Evolutionary conservation across 352 stramenopile genomes (phyloP), one percentile per base, ranked within the genome.

Genomic region (Pythium aquatile): DNA sequence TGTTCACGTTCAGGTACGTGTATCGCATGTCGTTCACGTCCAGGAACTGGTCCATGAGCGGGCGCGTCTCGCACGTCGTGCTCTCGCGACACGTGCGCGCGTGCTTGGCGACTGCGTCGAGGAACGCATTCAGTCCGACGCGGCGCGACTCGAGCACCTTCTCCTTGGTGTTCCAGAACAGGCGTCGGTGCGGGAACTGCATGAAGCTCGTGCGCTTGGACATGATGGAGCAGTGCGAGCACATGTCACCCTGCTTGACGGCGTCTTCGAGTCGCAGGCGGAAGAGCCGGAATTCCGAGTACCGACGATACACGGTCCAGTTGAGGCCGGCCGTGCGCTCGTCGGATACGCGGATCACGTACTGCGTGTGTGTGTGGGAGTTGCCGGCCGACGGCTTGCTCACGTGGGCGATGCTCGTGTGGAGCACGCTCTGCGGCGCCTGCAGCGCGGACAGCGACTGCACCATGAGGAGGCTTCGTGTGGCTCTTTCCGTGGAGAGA

Each of bases 11-110:
- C 49, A 94, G 70, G 61, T 91, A 94, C 65, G 85, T 94, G 81
- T 93, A 96, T 42, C 85, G 82, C 85, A 94, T 92, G 60, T 96
- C 85, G 65, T 89, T 89, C 17, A 93, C 83, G 79, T 93, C 90
- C 49, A 96, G 77, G 65, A 96, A 96, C 68, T 93, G 79, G 70
- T 96, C 84, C 77, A 96, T 91, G 44, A 96, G 72, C 55, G 69
- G 68, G 0, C 87, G 82, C 46, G 81, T 91, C 56, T 88, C 71
- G 59, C 87, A 96, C 29, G 76, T 85, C 66, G 80, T 76, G 61
- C 75, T 82, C 54, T 91, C 79, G 20, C 74, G 65, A 61, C 87
- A 96, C 44, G 81, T 88, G 58, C 87, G 85, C 59, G 85, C 84
- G 68, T 93, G 79, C 61, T 86, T 86, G 30, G 80, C 73, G 32